Base-by-base conservation (phyloP, 2,329 filamentous ascomycete genomes). In the Stemphylium vesicarium region DNA sequence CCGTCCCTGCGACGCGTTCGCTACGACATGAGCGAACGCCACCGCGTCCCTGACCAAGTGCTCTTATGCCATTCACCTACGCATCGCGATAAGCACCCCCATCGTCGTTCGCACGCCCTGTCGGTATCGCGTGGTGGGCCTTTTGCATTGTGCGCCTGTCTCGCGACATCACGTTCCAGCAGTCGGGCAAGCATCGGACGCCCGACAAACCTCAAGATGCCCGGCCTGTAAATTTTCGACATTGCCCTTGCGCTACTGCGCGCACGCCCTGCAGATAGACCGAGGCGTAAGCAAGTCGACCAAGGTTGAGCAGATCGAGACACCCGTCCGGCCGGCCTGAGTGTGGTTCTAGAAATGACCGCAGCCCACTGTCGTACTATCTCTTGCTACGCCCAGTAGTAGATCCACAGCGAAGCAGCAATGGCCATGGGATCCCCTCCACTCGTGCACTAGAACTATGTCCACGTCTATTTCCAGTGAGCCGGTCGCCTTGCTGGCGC, bases 11-110 rank as follows among this genome's bases (percentile, higher is more conserved):
- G 52, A 42, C 52, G 52, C 52, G 6, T 22, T 46, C 29, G 20
- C 33, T 9, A 29, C 16, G 18, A 36, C 52, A 44, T 16, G 40
- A 32, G 41, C 53, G 10, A 33, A 39, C 47, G 52, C 52, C 47
- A 45, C 48, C 31, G 44, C 52, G 52, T 55, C 47, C 53, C 52
- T 50, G 43, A 31, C 43, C 42, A 26, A 10, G 35, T 38, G 9
- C 48, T 29, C 42, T 52, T 51, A 56, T 56, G 53, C 44, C 18
- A 51, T 46, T 45, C 46, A 46, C 53, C 16, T 44, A 52, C 53
- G 48, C 51, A 33, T 33, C 24, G 48, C 52, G 56, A 59, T 56
- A 59, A 52, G 46, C 38, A 13, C 46, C 36, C 36, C 45, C 32
- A 32, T 20, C 22, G 33, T 26, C 20, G 16, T 49, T 38, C 38